phyloP scores from a whole-genome alignment of 148 eudicot species.

The Silene uniflora region DNA sequence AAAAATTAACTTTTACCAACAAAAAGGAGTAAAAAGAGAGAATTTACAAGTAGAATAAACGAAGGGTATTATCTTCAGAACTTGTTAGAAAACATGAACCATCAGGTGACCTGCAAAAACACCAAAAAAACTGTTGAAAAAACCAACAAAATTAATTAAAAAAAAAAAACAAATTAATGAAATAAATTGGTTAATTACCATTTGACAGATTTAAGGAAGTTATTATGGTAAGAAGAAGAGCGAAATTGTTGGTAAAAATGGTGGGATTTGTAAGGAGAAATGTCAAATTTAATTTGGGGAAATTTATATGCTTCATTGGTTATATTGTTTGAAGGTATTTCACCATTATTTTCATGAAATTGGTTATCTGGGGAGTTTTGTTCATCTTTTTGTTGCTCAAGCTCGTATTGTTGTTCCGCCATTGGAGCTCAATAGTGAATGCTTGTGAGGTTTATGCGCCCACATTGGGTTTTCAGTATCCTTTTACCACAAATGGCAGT shows the following conservation, averaged over 20 bases:
- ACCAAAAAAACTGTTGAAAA: neutral
- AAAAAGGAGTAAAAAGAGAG: neutral
- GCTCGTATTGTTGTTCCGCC: conserved; percentile 31
- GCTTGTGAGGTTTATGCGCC: neutral
- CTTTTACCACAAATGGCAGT: too few species aligned
- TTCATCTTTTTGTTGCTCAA: conserved; percentile 11
- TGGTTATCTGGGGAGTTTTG: conserved; percentile 9
- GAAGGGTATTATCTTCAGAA: conserved; percentile 70
- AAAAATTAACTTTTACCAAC: neutral
- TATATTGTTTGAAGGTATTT: conserved; percentile 4
- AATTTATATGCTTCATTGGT: conserved; percentile 35
- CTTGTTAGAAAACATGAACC: conserved; percentile 78
- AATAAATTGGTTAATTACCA: conserved; percentile 34
- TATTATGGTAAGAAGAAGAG: conserved; percentile 61
- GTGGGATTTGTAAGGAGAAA: conserved; percentile 56
- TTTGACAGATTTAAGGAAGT: conserved; percentile 76
- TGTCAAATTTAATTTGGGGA: conserved; percentile 55
- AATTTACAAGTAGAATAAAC: conserved; percentile 66
- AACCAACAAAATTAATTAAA: neutral
- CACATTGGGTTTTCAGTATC: neutral
- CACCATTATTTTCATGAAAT: conserved; percentile 13
- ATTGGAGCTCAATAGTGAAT: conserved; percentile 14
- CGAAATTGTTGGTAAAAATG: conserved; percentile 75
- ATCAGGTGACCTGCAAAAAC: conserved; percentile 76
- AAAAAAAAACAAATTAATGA: neutral